These are phyloP conservation scores for Lachnellula suecica DNA, from an alignment of 2,329 filamentous ascomycete genomes.

Conservation along the genomic window DNA sequence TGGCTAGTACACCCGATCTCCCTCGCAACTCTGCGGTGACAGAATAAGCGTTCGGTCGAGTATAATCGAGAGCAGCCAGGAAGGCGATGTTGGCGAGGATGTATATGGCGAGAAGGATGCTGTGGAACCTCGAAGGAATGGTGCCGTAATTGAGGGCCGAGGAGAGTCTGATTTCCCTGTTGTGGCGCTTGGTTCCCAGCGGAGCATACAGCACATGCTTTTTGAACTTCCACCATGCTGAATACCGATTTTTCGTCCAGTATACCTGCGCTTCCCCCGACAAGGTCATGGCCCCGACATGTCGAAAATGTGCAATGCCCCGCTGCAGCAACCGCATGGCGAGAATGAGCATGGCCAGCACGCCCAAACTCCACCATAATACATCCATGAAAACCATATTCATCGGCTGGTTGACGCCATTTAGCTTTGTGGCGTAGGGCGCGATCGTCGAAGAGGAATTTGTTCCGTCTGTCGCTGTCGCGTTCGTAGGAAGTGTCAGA, in stretches of 20 bases:
- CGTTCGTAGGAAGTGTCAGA: conserved; percentile 9
- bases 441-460: conserved; percentile 49
- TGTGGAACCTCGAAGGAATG: conserved; percentile 64
- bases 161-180: conserved; percentile 63
- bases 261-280: conserved; percentile 53
- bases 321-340: conserved; percentile 53
- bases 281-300: conserved; percentile 57
- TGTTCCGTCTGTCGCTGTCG: conserved; percentile 8
- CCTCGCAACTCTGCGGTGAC: conserved; percentile 82
- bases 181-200: conserved; percentile 64
- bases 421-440: conserved; percentile 54
- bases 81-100: conserved; percentile 61
- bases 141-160: conserved; percentile 61
- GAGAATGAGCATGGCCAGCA: conserved; percentile 53
- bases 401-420: conserved; percentile 58
- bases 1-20: conserved; percentile 77
- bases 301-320: conserved; percentile 54
- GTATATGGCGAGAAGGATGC: conserved; percentile 55
- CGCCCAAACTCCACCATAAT: conserved; percentile 61
- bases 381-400: conserved; percentile 57
- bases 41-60: conserved; percentile 55
- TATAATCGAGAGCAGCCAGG: conserved; percentile 62
- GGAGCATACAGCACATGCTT: conserved; percentile 63
- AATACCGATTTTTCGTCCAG: conserved; percentile 56
- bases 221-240: conserved; percentile 59